These are phyloP conservation scores for Trypanosoma congolense DNA, from an alignment of 208 protist species.

Conservation along the genomic window DNA sequence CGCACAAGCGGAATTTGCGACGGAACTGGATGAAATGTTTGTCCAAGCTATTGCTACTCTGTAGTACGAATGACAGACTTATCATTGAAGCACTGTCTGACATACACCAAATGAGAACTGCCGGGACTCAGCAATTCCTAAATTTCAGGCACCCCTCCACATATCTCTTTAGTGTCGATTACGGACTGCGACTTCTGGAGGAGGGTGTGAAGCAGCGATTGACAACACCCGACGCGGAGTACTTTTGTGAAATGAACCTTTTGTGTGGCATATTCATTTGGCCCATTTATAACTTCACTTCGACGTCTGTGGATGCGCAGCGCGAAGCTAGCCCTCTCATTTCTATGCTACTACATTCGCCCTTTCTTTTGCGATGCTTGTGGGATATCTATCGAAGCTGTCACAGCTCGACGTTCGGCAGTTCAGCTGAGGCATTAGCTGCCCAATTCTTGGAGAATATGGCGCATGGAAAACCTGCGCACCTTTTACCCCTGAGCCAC, in stretches of 20 bases:
- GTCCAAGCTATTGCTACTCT: neutral
- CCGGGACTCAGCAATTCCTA: neutral
- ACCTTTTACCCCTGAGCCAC: constrained; percentile 10
- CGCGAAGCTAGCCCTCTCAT: constrained; percentile 58
- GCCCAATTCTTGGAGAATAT: constrained; percentile 2
- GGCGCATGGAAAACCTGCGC: neutral
- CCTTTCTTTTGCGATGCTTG: constrained; percentile 50
- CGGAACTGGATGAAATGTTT: constrained; percentile 20
- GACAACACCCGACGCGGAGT: neutral
- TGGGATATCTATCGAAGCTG: constrained; percentile 62
- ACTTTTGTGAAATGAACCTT: constrained; percentile 42
- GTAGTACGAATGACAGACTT: constrained; percentile 8
- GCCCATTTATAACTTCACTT: constrained; percentile 65
- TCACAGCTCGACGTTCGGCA: constrained; percentile 13
- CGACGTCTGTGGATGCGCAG: constrained; percentile 21
- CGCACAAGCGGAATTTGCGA: neutral
- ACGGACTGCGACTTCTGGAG: constrained; percentile 55
- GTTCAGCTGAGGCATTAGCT: neutral
- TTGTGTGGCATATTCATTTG: constrained; percentile 72
- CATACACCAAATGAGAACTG: constrained; percentile 2
- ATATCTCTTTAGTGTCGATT: constrained; percentile 62
- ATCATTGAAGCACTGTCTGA: constrained; percentile 10
- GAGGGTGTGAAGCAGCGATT: constrained; percentile 14
- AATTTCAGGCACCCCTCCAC: constrained; percentile 16
- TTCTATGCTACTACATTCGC: constrained; percentile 49